Percentiles rank a stretch among this genome's conserved stretches.
Conservation (phyloP, 768 basidiomycete genomes). For the Trametes maxima region DNA sequence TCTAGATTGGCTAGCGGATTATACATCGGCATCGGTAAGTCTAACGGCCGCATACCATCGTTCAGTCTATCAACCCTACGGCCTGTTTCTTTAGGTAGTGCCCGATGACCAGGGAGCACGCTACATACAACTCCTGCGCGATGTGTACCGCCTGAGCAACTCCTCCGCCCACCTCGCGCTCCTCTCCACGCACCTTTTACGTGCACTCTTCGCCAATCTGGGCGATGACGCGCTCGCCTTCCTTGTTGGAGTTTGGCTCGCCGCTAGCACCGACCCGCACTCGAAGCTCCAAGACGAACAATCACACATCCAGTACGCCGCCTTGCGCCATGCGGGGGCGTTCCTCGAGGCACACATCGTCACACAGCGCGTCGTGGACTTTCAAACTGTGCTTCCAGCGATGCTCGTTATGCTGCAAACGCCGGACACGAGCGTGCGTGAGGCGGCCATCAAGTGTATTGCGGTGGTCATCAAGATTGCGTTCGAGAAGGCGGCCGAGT, state of each 20-base stretch:
- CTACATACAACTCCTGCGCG: constrained; percentile 64
- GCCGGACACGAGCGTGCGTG: constrained; percentile 43
- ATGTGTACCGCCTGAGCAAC: constrained; percentile 70
- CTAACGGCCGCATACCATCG: background rate
- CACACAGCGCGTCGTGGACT: constrained; percentile 61
- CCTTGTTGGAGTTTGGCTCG: constrained; percentile 70
- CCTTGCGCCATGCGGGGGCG: constrained; percentile 75
- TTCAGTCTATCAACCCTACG: background rate
- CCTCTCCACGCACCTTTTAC: constrained; percentile 61
- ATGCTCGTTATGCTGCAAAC: constrained; percentile 64
- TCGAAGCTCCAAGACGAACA: constrained; percentile 1
- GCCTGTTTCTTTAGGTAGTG: background rate
- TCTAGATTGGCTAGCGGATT: constrained; percentile 55
- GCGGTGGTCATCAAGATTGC: constrained; percentile 45
- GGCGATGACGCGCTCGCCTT: constrained; percentile 76
- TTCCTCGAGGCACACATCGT: constrained; percentile 75
- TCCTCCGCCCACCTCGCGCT: constrained; percentile 48
- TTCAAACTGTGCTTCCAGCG: constrained; percentile 77
- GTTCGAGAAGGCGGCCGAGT: constrained; percentile 40
- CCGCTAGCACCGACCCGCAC: constrained; percentile 14
- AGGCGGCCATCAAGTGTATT: constrained; percentile 59
- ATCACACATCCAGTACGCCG: constrained; percentile 48
- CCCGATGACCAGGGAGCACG: constrained; percentile 29
- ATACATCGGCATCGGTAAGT: constrained; percentile 1
- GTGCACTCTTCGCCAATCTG: constrained; percentile 65